phyloP scores from a whole-genome alignment of 2,329 filamentous ascomycete genomes.

The Nemania sp. region DNA sequence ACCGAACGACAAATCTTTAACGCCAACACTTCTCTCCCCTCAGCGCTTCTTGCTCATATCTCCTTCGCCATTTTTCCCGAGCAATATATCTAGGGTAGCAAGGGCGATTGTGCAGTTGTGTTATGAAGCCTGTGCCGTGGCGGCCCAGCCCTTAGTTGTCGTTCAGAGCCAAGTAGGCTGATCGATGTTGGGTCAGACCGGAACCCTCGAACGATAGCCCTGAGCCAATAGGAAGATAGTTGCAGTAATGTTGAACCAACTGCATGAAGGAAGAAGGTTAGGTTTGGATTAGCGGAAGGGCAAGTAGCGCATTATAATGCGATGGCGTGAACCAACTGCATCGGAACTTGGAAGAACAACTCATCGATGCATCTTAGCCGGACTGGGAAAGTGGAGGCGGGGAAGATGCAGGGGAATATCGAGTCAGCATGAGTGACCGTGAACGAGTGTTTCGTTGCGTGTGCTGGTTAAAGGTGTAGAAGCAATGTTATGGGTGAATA shows the following conservation, averaged over 20 bases:
- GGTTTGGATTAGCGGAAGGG: constrained; percentile 9
- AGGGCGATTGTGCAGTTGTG: not conserved
- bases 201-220: not conserved
- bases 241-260: constrained; percentile 26
- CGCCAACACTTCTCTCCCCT: not conserved
- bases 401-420: not conserved
- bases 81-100: not conserved
- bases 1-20: too few relatives aligned
- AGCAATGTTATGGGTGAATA: not conserved
- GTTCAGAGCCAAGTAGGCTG: not conserved
- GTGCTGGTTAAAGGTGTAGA: too few relatives aligned
- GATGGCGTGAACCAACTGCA: constrained; percentile 23
- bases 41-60: not conserved
- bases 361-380: constrained; percentile 21
- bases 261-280: constrained; percentile 24
- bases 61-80: not conserved
- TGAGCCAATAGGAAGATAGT: constrained; percentile 3
- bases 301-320: constrained; percentile 19
- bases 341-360: constrained; percentile 20
- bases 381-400: constrained; percentile 15
- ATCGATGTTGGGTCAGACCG: not conserved
- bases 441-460: not conserved
- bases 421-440: not conserved
- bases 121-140: not conserved
- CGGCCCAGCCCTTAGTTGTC: not conserved